Conservation (phyloP, 2,329 filamentous ascomycete species). For the Sporothrix inflata region DNA sequence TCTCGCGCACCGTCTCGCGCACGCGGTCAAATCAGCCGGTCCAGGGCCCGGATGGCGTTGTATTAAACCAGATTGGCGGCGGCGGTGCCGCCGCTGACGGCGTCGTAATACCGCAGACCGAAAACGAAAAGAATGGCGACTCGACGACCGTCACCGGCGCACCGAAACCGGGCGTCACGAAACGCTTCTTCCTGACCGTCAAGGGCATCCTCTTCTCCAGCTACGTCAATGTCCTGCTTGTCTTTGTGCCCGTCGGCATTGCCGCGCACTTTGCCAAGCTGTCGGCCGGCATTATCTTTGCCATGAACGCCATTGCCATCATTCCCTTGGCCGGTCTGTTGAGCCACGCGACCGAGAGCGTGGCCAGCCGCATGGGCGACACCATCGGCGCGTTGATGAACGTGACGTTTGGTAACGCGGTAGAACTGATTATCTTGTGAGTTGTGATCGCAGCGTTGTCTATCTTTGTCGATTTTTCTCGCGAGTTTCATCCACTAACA, state of each 20-base stretch:
- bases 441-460: constrained; percentile 53
- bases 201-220: constrained; percentile 62
- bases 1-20: neutral
- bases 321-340: constrained; percentile 83
- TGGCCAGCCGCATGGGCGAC: constrained; percentile 79
- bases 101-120: neutral
- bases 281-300: constrained; percentile 53
- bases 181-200: constrained; percentile 49
- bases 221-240: constrained; percentile 66
- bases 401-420: constrained; percentile 88
- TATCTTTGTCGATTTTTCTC: constrained; percentile 38
- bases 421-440: constrained; percentile 79
- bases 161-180: constrained; percentile 32
- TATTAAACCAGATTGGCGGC: neutral
- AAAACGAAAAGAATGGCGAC: constrained; percentile 28
- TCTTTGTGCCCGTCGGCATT: constrained; percentile 73
- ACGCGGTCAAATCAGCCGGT: constrained; percentile 1
- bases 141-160: neutral
- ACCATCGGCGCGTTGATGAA: constrained; percentile 87
- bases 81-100: neutral
- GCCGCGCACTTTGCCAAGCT: constrained; percentile 50
- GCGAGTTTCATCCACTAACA: constrained; percentile 37
- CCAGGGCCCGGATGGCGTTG: constrained; percentile 4
- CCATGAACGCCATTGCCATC: constrained; percentile 72
- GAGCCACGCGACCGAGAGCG: constrained; percentile 84